phyloP scores from a whole-genome alignment of 1,284 basidiomycete species.

The Vanrija pseudolonga region DNA sequence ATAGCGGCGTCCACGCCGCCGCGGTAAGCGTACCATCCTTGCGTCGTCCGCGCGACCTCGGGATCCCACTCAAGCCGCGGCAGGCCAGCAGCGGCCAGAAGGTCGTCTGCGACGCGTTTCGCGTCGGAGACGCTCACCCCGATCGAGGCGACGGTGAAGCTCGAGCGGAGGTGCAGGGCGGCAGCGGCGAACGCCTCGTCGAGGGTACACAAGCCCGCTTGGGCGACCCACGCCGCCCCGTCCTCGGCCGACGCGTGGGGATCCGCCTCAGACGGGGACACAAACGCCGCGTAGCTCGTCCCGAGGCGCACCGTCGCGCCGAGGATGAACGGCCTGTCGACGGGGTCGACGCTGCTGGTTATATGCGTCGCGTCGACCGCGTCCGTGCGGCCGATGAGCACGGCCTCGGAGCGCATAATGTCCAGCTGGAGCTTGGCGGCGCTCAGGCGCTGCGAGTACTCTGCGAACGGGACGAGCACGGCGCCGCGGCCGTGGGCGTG shows the following conservation, averaged over 20 bases:
- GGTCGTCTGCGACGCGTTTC: slow-evolving; percentile 65
- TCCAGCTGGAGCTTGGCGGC: slow-evolving; percentile 21
- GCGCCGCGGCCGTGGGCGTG: slow-evolving; percentile 2
- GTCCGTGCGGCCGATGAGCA: slow-evolving; percentile 86
- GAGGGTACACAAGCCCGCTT: slow-evolving; percentile 47
- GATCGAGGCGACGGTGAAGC: slow-evolving; percentile 59
- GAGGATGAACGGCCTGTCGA: slow-evolving; percentile 68
- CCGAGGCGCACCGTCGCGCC: slow-evolving; percentile 53
- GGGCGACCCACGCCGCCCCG: not conserved
- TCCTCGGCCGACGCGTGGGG: slow-evolving; percentile 50
- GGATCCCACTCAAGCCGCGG: slow-evolving; percentile 80
- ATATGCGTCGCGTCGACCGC: slow-evolving; percentile 82
- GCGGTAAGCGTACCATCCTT: slow-evolving; percentile 82
- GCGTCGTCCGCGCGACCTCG: slow-evolving; percentile 86
- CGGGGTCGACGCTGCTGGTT: slow-evolving; percentile 73
- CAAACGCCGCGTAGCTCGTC: no score
- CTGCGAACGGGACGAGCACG: slow-evolving; percentile 17
- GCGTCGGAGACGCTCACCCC: slow-evolving; percentile 74
- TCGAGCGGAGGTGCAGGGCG: slow-evolving; percentile 60
- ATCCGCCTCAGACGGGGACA: no score
- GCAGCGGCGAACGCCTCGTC: slow-evolving; percentile 51
- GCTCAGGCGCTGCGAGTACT: slow-evolving; percentile 13
- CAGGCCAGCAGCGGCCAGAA: slow-evolving; percentile 48
- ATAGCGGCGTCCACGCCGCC: slow-evolving; percentile 61
- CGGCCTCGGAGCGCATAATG: slow-evolving; percentile 62